These are phyloP conservation scores for Hericium coralloides DNA, from an alignment of 768 basidiomycete genomes.

Conservation along the genomic window DNA sequence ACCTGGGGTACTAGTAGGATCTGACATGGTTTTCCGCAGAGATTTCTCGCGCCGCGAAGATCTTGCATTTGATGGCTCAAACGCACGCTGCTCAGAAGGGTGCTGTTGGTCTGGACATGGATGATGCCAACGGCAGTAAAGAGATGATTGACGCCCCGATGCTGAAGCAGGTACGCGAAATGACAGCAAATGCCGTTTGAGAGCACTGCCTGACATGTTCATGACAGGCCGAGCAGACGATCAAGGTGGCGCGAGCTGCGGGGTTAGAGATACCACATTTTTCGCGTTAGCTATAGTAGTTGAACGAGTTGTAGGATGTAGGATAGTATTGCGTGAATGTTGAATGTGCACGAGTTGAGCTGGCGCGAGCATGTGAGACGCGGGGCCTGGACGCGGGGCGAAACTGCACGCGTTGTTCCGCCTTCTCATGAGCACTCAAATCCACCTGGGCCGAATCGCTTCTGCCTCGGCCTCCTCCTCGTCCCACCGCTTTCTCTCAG, in stretches of 20 bases:
- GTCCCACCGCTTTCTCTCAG: not conserved
- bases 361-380: too few species aligned
- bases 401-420: too few species aligned
- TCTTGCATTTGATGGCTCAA: conserved; percentile 54
- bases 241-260: not conserved
- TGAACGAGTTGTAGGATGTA: too few species aligned
- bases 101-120: conserved; percentile 63
- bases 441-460: not conserved
- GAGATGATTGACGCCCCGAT: conserved; percentile 92
- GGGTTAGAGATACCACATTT: not conserved
- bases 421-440: not conserved
- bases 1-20: not conserved
- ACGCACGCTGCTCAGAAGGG: conserved; percentile 46
- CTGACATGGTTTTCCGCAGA: conserved; percentile 34
- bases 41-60: conserved; percentile 66
- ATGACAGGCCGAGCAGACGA: not conserved
- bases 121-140: conserved; percentile 37
- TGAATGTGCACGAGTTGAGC: too few species aligned
- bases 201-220: not conserved
- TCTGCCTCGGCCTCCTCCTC: not conserved
- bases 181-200: not conserved
- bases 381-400: too few species aligned
- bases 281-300: too few species aligned
- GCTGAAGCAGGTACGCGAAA: conserved; percentile 59
- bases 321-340: too few species aligned